Percentiles rank a stretch among this genome's conserved stretches.
Evolutionary conservation across 2,329 filamentous ascomycete genomes (phyloP).

Genomic region (Botrytis medusae): DNA sequence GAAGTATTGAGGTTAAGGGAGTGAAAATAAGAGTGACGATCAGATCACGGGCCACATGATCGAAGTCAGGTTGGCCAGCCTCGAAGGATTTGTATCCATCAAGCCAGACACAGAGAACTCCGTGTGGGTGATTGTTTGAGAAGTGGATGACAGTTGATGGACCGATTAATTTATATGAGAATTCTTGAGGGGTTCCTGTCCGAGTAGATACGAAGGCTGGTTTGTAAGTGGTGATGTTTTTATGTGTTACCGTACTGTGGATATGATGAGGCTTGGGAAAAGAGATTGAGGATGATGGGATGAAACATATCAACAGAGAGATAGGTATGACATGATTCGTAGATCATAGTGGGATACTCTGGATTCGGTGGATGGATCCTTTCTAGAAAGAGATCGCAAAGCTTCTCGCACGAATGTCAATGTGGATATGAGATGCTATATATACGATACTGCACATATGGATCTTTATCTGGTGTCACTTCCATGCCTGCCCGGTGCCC

Average conservation of each 20-base stretch:
- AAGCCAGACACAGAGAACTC: background rate
- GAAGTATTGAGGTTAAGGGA: background rate
- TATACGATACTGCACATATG: background rate
- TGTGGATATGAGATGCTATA: background rate
- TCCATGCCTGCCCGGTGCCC: background rate
- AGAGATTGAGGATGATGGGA: background rate
- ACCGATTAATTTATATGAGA: background rate
- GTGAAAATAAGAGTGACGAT: background rate
- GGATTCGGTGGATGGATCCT: background rate
- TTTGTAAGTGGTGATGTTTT: background rate
- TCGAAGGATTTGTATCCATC: background rate
- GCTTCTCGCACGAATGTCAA: background rate
- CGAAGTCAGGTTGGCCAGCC: background rate
- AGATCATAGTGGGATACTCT: background rate
- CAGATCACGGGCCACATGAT: background rate
- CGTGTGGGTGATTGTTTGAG: background rate
- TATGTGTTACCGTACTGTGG: background rate
- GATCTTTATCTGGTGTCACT: background rate
- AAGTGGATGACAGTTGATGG: background rate
- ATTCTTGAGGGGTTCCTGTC: background rate
- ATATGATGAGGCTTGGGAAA: background rate
- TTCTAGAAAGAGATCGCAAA: background rate
- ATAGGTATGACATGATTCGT: background rate
- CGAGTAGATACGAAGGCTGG: background rate
- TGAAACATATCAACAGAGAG: background rate